Conservation (phyloP, 768 basidiomycete genomes). For the Boletus pseudo-olivaceus region DNA sequence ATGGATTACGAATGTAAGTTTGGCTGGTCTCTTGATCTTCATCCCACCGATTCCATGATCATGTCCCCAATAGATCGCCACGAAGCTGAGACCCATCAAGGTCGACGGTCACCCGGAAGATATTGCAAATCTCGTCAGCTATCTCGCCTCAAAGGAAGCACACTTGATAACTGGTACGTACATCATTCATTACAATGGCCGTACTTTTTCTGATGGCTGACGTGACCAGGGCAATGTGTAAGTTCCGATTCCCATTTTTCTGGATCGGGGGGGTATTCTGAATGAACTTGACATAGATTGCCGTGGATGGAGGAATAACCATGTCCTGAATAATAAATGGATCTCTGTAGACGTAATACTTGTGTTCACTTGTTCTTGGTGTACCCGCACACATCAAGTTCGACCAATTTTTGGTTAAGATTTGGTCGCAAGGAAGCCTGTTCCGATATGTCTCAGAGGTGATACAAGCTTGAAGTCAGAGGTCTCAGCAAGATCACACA, state of each 20-base stretch:
- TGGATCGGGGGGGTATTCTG: not conserved
- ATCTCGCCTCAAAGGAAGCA: constrained; percentile 32
- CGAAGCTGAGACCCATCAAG: constrained; percentile 2
- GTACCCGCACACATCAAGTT: too few species aligned
- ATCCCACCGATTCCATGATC: too few species aligned
- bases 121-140: constrained; percentile 32
- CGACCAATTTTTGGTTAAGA: too few species aligned
- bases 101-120: constrained; percentile 29
- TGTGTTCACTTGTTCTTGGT: too few species aligned
- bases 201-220: not conserved
- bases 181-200: not conserved
- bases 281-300: not conserved
- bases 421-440: too few species aligned
- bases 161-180: constrained; percentile 1
- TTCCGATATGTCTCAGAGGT: too few species aligned
- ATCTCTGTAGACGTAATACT: not conserved
- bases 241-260: not conserved
- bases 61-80: too few species aligned
- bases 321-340: not conserved
- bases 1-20: not conserved
- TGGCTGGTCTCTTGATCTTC: too few species aligned
- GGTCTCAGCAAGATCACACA: too few species aligned
- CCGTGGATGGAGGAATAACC: not conserved
- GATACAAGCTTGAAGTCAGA: too few species aligned
- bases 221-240: constrained; percentile 1